Evolutionary conservation across 306 rosid genomes (phyloP).

Genomic region (Acacia acuminata): DNA sequence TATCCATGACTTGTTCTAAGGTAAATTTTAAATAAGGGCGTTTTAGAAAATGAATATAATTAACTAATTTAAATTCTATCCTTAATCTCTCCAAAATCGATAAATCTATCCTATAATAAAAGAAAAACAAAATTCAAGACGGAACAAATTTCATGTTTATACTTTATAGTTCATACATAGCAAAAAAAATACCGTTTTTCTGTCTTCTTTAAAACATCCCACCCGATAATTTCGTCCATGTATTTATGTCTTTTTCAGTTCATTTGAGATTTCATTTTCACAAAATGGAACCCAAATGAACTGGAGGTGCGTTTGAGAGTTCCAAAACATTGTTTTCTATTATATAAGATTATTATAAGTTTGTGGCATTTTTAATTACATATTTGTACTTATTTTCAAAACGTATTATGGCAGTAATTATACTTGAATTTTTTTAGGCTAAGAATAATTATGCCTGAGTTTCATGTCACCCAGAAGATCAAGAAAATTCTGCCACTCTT

Average conservation of each 20-base stretch:
- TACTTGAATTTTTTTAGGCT: too few relatives aligned
- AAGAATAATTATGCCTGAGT: too few relatives aligned
- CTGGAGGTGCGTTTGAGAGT: not conserved
- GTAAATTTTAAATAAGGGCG: too few relatives aligned
- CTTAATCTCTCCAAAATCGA: too few relatives aligned
- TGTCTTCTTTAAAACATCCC: not conserved
- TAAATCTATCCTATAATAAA: too few relatives aligned
- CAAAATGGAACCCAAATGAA: not conserved
- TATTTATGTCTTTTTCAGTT: not conserved
- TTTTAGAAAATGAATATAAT: too few relatives aligned
- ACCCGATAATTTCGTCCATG: not conserved
- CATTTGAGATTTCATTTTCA: not conserved
- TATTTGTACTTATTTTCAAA: not conserved
- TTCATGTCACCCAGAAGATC: too few relatives aligned
- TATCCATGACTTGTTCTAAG: too few relatives aligned
- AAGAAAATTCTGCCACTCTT: too few relatives aligned
- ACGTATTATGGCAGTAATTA: not conserved
- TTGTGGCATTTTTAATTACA: not conserved
- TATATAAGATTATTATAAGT: not conserved
- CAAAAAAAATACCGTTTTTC: not conserved
- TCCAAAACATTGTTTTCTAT: too few relatives aligned
- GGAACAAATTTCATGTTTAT: not conserved
- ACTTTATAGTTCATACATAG: not conserved
- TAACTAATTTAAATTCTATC: too few relatives aligned
- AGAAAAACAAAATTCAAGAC: too few relatives aligned